Conservation (phyloP, 164 flowering plant species). For the Cinnamomum micranthum region DNA sequence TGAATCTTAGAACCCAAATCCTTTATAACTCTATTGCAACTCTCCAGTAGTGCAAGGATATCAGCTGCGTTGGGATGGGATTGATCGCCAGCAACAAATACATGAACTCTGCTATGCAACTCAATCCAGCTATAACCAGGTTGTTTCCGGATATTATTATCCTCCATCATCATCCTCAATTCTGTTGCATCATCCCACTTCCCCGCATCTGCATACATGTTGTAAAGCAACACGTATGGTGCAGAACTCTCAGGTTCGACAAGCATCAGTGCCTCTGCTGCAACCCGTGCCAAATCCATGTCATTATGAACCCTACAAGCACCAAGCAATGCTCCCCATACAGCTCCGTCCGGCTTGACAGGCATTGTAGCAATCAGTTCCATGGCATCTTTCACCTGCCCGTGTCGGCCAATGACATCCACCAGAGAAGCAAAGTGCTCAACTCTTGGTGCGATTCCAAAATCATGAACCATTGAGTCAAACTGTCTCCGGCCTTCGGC, state of each 20-base stretch:
- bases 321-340: slow-evolving; percentile 21
- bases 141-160: slow-evolving; percentile 7
- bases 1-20: slow-evolving; percentile 5
- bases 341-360: slow-evolving; percentile 12
- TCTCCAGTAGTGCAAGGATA: slow-evolving; percentile 1
- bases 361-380: slow-evolving; percentile 15
- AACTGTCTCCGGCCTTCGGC: slow-evolving; percentile 12
- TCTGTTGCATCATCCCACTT: slow-evolving; percentile 12
- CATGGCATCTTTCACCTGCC: slow-evolving; percentile 11
- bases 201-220: slow-evolving; percentile 15
- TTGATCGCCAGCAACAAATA: background rate
- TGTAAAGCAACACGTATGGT: slow-evolving; percentile 9
- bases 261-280: slow-evolving; percentile 15
- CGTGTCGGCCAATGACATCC: slow-evolving; percentile 15
- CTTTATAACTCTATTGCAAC: slow-evolving; percentile 1
- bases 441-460: slow-evolving; percentile 14
- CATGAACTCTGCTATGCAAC: slow-evolving; percentile 5
- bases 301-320: slow-evolving; percentile 16
- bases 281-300: slow-evolving; percentile 10
- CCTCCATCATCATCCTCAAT: slow-evolving; percentile 13
- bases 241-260: slow-evolving; percentile 15
- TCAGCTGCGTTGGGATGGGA: slow-evolving; percentile 4
- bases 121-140: slow-evolving; percentile 18
- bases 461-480: slow-evolving; percentile 16
- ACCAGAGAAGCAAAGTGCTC: slow-evolving; percentile 21